Evolutionary conservation across 2,329 filamentous ascomycete genomes (phyloP).

Genomic region (Pyricularia grisea): DNA sequence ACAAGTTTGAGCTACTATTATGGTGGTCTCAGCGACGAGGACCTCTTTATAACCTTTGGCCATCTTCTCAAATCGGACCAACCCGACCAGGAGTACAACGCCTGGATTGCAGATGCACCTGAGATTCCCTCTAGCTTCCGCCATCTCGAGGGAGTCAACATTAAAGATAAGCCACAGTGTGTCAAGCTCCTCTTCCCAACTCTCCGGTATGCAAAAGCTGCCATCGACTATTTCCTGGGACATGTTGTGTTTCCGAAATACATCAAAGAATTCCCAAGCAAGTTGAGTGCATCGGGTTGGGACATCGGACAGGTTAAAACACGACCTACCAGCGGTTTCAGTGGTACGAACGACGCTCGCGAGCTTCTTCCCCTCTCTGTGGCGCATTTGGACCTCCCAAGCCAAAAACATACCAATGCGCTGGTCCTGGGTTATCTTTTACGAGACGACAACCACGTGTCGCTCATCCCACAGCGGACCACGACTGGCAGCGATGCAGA

Average conservation of each 20-base stretch:
- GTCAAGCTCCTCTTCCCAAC: constrained; percentile 37
- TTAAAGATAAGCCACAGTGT: constrained; percentile 43
- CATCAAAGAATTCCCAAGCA: constrained; percentile 52
- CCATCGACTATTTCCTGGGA: constrained; percentile 55
- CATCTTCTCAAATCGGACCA: constrained; percentile 42
- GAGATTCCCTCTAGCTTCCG: constrained; percentile 26
- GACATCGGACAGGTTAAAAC: constrained; percentile 42
- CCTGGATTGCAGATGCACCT: constrained; percentile 30
- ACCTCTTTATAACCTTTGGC: constrained; percentile 37
- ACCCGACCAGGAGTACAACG: constrained; percentile 36
- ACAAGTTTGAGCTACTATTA: constrained; percentile 50
- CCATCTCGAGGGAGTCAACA: constrained; percentile 43
- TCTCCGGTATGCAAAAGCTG: constrained; percentile 39
- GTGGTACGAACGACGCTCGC: constrained; percentile 57
- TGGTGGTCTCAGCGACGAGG: constrained; percentile 38
- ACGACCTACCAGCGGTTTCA: constrained; percentile 54
- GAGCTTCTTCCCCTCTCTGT: constrained; percentile 48
- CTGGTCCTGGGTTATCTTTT: constrained; percentile 53
- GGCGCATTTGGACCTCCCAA: constrained; percentile 41
- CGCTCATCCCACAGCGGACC: constrained; percentile 19
- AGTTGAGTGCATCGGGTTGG: constrained; percentile 59
- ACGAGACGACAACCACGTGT: constrained; percentile 34
- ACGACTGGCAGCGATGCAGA: constrained; percentile 22
- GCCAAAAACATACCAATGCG: constrained; percentile 57
- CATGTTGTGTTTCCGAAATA: constrained; percentile 51